Evolutionary conservation across 2,329 filamentous ascomycete species (phyloP).

Genomic region (Trichoderma pleuroti): DNA sequence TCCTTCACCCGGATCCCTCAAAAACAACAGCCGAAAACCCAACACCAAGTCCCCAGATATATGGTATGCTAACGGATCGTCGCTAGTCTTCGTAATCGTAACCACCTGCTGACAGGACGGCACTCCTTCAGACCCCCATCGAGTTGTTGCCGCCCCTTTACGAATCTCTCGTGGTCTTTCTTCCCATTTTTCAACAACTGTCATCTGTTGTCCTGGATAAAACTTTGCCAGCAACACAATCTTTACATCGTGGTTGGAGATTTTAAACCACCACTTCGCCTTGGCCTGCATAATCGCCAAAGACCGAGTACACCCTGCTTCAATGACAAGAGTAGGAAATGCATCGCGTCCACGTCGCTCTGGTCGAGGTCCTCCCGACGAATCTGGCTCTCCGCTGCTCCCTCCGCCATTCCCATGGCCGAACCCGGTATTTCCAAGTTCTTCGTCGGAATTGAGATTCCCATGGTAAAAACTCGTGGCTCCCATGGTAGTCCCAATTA

Average conservation of each 20-base stretch:
- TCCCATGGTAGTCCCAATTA: neutral
- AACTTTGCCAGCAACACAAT: neutral
- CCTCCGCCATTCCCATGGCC: neutral
- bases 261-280: neutral
- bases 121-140: neutral
- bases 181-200: neutral
- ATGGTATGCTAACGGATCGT: neutral
- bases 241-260: neutral
- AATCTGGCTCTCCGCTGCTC: neutral
- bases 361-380: neutral
- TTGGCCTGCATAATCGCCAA: neutral
- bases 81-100: neutral
- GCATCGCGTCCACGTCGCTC: neutral
- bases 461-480: neutral
- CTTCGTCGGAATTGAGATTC: neutral
- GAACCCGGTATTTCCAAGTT: neutral
- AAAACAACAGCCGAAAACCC: neutral
- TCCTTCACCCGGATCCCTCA: neutral
- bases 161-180: neutral
- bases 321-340: neutral
- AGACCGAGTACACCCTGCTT: neutral
- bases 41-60: neutral
- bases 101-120: neutral
- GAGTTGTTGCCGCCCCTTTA: neutral
- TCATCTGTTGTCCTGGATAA: neutral